phyloP scores from a whole-genome alignment of 352 stramenopile genomes.

The Phytophthora ohioensis region DNA sequence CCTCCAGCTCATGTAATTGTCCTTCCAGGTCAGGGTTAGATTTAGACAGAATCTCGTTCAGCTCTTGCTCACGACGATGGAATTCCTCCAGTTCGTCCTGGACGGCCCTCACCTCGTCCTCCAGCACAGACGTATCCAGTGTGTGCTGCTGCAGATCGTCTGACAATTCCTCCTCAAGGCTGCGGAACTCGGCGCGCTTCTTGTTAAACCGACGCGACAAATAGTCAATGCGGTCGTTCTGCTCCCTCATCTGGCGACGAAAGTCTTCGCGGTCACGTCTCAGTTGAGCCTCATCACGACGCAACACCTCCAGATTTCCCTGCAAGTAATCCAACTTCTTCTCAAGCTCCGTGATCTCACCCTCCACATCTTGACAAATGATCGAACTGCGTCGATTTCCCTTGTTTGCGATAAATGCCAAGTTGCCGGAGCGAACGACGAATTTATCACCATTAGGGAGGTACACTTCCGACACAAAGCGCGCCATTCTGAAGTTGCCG shows the following conservation, averaged over 20 bases:
- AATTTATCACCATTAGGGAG: conserved; percentile 82
- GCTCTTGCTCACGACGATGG: conserved; percentile 49
- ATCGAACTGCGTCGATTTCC: conserved; percentile 65
- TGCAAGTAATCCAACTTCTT: conserved; percentile 61
- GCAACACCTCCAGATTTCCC: conserved; percentile 54
- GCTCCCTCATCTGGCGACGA: conserved; percentile 47
- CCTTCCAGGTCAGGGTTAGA: conserved; percentile 79
- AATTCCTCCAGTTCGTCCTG: conserved; percentile 56
- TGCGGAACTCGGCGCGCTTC: conserved; percentile 58
- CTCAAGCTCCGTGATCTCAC: conserved; percentile 65
- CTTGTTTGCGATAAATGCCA: conserved; percentile 87
- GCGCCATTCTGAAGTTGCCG: conserved; percentile 70
- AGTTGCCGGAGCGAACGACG: conserved; percentile 75
- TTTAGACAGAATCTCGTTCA: conserved; percentile 67
- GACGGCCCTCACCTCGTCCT: conserved; percentile 71
- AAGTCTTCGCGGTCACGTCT: conserved; percentile 59
- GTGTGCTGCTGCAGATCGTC: conserved; percentile 72
- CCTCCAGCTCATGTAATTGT: conserved; percentile 63
- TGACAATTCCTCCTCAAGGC: conserved; percentile 74
- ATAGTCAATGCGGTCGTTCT: conserved; percentile 65
- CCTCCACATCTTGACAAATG: conserved; percentile 79
- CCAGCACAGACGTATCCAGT: conserved; percentile 75
- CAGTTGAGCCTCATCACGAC: conserved; percentile 59
- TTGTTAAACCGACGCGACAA: conserved; percentile 69
- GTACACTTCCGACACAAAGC: conserved; percentile 75